Conservation (phyloP, 257 asterid species). For the Mitragyna speciosa region DNA sequence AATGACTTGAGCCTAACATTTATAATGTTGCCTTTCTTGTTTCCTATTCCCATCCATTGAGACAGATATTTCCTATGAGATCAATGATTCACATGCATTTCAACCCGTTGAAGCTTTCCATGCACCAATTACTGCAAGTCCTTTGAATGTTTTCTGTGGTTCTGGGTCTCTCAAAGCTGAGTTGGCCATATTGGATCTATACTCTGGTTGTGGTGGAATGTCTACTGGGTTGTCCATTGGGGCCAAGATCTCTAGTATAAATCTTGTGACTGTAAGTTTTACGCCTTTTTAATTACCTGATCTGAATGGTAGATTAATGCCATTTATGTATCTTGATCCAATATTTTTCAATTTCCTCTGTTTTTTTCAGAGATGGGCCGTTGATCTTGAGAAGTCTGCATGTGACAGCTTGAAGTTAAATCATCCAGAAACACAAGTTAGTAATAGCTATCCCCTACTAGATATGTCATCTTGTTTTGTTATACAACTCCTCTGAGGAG, state of each 20-base stretch:
- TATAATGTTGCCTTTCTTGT: background rate
- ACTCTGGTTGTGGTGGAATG: conserved; percentile 97
- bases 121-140: conserved; percentile 35
- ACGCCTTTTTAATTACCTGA: background rate
- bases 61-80: conserved; percentile 41
- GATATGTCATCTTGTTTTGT: background rate
- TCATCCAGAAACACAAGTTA: conserved; percentile 83
- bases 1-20: background rate
- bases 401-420: conserved; percentile 78
- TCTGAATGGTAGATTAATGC: background rate
- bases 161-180: conserved; percentile 47
- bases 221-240: conserved; percentile 90
- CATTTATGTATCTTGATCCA: background rate
- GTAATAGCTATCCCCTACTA: conserved; percentile 3
- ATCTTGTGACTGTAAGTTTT: conserved; percentile 61
- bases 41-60: background rate
- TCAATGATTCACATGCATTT: conserved; percentile 28
- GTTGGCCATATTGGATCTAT: conserved; percentile 65
- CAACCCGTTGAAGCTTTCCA: conserved; percentile 27
- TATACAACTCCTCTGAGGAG: background rate
- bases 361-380: conserved; percentile 79
- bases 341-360: conserved; percentile 1
- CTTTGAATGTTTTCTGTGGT: conserved; percentile 38
- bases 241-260: conserved; percentile 62
- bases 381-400: conserved; percentile 69